phyloP scores from a whole-genome alignment of 73 alveolate genomes.

The Paramecium sexaurelia region DNA sequence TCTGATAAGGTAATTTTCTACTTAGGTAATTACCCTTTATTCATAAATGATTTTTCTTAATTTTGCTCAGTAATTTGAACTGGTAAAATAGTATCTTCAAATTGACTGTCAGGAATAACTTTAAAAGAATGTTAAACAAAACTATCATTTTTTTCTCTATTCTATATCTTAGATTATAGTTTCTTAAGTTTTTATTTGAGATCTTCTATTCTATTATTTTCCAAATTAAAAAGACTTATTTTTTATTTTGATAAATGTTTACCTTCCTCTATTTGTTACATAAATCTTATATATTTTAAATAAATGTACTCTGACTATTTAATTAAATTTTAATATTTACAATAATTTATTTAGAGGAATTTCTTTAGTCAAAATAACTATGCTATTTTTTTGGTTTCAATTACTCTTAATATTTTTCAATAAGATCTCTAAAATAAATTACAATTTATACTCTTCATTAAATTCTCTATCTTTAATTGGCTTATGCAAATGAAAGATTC shows the following conservation, averaged over 20 bases:
- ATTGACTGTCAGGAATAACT: background rate
- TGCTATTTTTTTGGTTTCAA: slow-evolving; percentile 36
- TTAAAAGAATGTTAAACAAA: background rate
- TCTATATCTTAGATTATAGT: background rate
- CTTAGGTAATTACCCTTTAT: background rate
- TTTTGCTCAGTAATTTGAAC: background rate
- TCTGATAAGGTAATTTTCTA: background rate
- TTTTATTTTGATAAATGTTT: background rate
- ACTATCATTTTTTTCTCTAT: background rate
- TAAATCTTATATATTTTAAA: slow-evolving; percentile 9
- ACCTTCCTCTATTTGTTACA: slow-evolving; percentile 5
- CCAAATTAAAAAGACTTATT: background rate
- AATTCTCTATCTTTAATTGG: background rate
- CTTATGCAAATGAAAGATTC: slow-evolving; percentile 52
- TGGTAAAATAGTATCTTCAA: background rate
- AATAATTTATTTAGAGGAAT: background rate
- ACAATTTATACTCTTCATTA: slow-evolving; percentile 12
- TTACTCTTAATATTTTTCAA: slow-evolving; percentile 34
- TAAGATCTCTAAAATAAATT: slow-evolving; percentile 28
- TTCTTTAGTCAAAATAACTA: slow-evolving; percentile 32
- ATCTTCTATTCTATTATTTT: background rate
- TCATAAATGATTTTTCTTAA: background rate
- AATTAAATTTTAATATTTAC: background rate
- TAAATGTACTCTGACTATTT: slow-evolving; percentile 27
- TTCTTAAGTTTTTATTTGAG: background rate